phyloP scores from a whole-genome alignment of 179 eudicot species.

The Spergularia azorica region DNA sequence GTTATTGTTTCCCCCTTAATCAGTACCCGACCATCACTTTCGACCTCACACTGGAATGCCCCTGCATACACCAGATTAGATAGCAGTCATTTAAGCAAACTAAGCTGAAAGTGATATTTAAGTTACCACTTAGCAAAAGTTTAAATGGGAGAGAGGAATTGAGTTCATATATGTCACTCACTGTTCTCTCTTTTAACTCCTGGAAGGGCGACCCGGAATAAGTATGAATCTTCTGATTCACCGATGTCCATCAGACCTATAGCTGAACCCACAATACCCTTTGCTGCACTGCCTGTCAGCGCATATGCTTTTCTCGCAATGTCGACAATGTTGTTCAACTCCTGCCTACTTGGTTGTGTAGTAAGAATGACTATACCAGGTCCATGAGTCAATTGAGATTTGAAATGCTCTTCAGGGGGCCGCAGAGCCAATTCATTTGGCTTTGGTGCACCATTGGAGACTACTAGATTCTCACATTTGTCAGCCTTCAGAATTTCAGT shows the following conservation, averaged over 20 bases:
- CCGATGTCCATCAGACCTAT: slow-evolving; percentile 75
- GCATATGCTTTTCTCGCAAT: slow-evolving; percentile 56
- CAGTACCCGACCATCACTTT: slow-evolving; percentile 70
- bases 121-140: not conserved
- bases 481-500: slow-evolving; percentile 22
- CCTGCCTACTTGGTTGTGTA: slow-evolving; percentile 53
- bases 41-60: slow-evolving; percentile 86
- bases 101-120: not conserved
- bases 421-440: slow-evolving; percentile 27
- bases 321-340: slow-evolving; percentile 46
- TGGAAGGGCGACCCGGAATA: slow-evolving; percentile 88
- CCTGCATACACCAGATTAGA: slow-evolving; percentile 45
- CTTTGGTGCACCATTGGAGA: slow-evolving; percentile 19
- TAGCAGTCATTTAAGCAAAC: not conserved
- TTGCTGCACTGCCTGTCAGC: slow-evolving; percentile 74
- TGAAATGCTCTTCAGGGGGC: slow-evolving; percentile 23
- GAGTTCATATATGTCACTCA: slow-evolving; percentile 39
- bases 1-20: slow-evolving; percentile 51
- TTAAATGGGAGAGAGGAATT: not conserved
- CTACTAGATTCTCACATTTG: not conserved
- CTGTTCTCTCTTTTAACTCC: slow-evolving; percentile 89
- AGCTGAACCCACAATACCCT: slow-evolving; percentile 60
- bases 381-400: slow-evolving; percentile 34
- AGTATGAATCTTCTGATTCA: slow-evolving; percentile 69
- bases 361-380: slow-evolving; percentile 69